Percentiles rank a stretch among this genome's conserved stretches.
These are phyloP conservation scores for Chaetomium olivaceum DNA, from an alignment of 2,329 filamentous ascomycete genomes.

Conservation along the genomic window DNA sequence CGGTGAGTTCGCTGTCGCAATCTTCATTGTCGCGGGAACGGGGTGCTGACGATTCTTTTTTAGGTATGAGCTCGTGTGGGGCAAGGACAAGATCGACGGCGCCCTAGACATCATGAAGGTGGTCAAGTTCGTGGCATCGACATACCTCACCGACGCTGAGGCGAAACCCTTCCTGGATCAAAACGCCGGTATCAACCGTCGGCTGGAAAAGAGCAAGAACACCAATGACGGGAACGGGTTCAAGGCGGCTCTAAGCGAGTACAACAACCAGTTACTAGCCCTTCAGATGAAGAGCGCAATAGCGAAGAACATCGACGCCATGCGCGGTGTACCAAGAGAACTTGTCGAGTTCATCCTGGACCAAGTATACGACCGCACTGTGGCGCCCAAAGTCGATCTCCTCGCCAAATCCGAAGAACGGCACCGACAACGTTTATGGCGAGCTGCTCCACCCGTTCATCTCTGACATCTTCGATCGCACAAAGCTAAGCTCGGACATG, in stretches of 20 bases:
- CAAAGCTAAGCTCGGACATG: slow-evolving; percentile 75
- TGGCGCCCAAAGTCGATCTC: slow-evolving; percentile 82
- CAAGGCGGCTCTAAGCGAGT: slow-evolving; percentile 69
- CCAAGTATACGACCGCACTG: slow-evolving; percentile 89
- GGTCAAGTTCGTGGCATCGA: slow-evolving; percentile 67
- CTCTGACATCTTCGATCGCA: slow-evolving; percentile 75
- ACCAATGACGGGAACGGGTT: slow-evolving; percentile 68
- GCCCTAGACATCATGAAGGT: slow-evolving; percentile 71
- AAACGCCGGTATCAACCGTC: slow-evolving; percentile 71
- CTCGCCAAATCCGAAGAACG: slow-evolving; percentile 86
- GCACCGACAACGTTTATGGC: slow-evolving; percentile 91
- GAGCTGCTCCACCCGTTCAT: slow-evolving; percentile 86
- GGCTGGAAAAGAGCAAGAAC: slow-evolving; percentile 70
- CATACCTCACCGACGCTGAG: slow-evolving; percentile 74
- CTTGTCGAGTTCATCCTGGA: slow-evolving; percentile 79
- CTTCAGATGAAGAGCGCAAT: slow-evolving; percentile 72
- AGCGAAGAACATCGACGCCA: slow-evolving; percentile 67
- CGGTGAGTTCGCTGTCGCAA: slow-evolving; percentile 28
- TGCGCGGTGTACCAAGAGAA: slow-evolving; percentile 68
- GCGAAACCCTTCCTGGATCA: slow-evolving; percentile 69
- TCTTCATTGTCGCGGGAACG: background rate
- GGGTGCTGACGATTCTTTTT: slow-evolving; percentile 7
- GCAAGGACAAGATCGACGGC: slow-evolving; percentile 77
- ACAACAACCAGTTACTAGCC: slow-evolving; percentile 69
- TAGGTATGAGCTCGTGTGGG: slow-evolving; percentile 73